These are phyloP conservation scores for Pythium scleroteichum DNA, from an alignment of 352 stramenopile species.

Conservation along the genomic window DNA sequence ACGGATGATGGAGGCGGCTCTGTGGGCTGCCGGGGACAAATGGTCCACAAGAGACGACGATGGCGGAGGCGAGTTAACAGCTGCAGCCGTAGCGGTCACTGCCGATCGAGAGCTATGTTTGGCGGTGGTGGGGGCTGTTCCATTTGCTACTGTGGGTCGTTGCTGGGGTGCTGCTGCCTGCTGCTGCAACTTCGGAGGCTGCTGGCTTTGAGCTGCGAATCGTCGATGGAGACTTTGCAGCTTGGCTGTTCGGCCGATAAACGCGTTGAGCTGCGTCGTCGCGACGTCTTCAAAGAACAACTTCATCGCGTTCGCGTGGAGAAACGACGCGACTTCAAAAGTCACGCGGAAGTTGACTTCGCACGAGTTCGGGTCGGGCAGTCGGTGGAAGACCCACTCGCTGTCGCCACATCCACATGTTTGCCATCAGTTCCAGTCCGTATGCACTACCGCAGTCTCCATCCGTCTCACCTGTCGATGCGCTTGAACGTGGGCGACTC, in stretches of 20 bases:
- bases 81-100: not conserved
- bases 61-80: conserved; percentile 13
- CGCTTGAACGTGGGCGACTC: conserved; percentile 86
- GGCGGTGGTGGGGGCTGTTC: not conserved
- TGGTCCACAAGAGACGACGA: not conserved
- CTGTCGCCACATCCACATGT: conserved; percentile 25
- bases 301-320: conserved; percentile 79
- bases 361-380: conserved; percentile 51
- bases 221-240: conserved; percentile 40
- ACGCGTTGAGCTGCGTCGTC: conserved; percentile 78
- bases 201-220: conserved; percentile 6
- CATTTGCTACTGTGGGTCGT: not conserved
- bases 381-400: conserved; percentile 70
- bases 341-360: conserved; percentile 80
- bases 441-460: not conserved
- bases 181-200: conserved; percentile 3
- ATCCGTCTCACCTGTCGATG: conserved; percentile 66
- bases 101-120: not conserved
- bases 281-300: conserved; percentile 87
- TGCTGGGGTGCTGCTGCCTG: conserved; percentile 1
- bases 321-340: conserved; percentile 78
- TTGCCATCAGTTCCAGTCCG: no score
- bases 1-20: conserved; percentile 37
- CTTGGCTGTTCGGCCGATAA: conserved; percentile 67
- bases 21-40: conserved; percentile 19